Base-by-base conservation (phyloP, 2,329 filamentous ascomycete genomes). In the Iodosphaeria phyllophila region DNA sequence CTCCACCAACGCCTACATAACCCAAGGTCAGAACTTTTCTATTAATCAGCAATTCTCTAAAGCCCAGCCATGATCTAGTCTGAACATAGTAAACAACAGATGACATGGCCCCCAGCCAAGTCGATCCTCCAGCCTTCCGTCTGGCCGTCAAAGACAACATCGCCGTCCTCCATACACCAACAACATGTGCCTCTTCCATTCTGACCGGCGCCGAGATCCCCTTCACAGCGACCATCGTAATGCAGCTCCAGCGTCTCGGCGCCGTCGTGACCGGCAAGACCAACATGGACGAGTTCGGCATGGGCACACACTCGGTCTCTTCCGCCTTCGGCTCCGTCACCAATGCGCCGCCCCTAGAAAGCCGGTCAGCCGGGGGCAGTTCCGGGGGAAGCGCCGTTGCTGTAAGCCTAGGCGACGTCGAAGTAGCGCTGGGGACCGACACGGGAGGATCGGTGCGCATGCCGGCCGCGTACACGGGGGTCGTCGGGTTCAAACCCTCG, bases 241-340 rank as follows among this genome's bases (percentile, higher is more conserved):
- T 60, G 25, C 64, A 73, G 37, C 59, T 93, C 17, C 62, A 64
- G 28, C 44, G 54, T 15, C 59, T 64, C 5, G 76, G 74, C 20
- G 71, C 68, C 5, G 46, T 62, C 5, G 46, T 86, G 2, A 59
- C 72, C 2, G 76, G 75, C 5, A 92, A 92, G 49, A 84, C 82
- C 3, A 92, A 92, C 44, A 71, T 95, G 58, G 89, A 95, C 50
- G 89, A 92, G 44, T 92, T 92, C 44, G 83, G 84, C 15, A 92
- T 92, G 84, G 83, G 83, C 3, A 91, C 82, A 6, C 74, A 92
- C 43, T 76, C 73, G 2, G 62, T 59, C 12, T 54, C 74, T 39
- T 83, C 80, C 1, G 51, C 58, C 27, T 69, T 73, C 37, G 78
- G 77, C 2, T 45, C 66, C 1, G 76, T 86, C 4, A 54, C 46